A percentile compares a stretch with the other conserved stretches of the same genome.
Conservation (phyloP, 768 basidiomycete species). For the Strobilomyces confusus region DNA sequence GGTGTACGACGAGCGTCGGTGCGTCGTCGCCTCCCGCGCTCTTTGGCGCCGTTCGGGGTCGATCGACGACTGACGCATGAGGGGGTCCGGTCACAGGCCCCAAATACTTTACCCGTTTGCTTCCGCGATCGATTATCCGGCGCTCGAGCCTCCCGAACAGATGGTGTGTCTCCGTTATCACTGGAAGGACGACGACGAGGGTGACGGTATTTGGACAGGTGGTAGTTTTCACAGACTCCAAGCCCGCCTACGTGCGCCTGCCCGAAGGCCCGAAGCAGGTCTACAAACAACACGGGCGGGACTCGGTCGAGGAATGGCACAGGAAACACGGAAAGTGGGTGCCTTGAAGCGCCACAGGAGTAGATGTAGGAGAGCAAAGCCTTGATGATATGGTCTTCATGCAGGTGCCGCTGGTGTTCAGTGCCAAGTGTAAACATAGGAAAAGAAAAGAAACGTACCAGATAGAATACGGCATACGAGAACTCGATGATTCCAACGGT, state of each 20-base stretch:
- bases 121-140: conserved; percentile 58
- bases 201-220: conserved; percentile 30
- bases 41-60: no score
- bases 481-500: no score
- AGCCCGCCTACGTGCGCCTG: conserved; percentile 58
- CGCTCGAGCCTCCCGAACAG: conserved; percentile 46
- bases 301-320: conserved; percentile 60
- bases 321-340: conserved; percentile 45
- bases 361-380: no score
- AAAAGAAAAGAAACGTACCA: no score
- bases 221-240: conserved; percentile 44
- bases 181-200: not conserved
- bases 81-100: conserved; percentile 39
- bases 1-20: conserved; percentile 51
- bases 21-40: conserved; percentile 3
- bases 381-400: no score
- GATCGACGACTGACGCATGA: no score
- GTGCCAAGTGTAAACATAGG: no score
- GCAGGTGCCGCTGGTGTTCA: no score
- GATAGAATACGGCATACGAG: no score
- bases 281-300: conserved; percentile 40
- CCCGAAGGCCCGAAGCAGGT: conserved; percentile 53
- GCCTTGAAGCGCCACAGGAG: not conserved
- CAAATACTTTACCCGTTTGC: conserved; percentile 66
- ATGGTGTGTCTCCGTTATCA: conserved; percentile 37